Base-by-base conservation (phyloP, 2,329 filamentous ascomycete genomes). In the Colletotrichum musicola region DNA sequence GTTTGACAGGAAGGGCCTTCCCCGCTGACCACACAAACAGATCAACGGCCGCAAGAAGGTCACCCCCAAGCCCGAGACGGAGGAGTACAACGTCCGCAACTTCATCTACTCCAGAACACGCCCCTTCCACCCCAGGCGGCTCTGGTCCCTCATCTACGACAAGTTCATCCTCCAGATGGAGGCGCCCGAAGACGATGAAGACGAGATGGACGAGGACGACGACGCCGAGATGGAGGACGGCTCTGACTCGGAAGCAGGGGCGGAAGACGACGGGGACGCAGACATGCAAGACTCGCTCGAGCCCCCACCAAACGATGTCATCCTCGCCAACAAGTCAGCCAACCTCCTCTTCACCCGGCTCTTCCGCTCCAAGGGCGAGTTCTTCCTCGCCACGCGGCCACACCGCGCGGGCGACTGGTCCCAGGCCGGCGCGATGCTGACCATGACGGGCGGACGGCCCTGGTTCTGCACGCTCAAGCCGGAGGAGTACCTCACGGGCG, bases 51-150 rank as follows among this genome's bases (percentile, higher is more conserved):
- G 78, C 16, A 87, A 88, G 27, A 84, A 85, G 2, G 75, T 90
- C 57, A 89, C 88, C 0, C 90, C 90, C 0, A 92, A 88, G 74
- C 91, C 91, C 0, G 91, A 93, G 79, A 93, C 90, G 0, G 83
- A 93, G 62, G 91, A 93, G 82, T 93, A 93, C 74, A 90, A 89
- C 7, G 90, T 93, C 12, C 86, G 88, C 42, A 93, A 88, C 74
- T 92, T 92, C 72, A 88, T 93, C 13, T 93, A 93, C 75, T 82
- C 84, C 1, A 86, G 88, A 0, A 82, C 87, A 7, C 81, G 86
- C 0, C 89, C 89, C 0, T 86, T 87, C 62, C 82, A 87, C 47
- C 85, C 85, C 0, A 75, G 76, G 1, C 75, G 84, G 0, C 78
- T 87, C 0, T 87, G 81, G 78, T 75, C 77, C 0, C 73, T 84